These are phyloP conservation scores for Durusdinium trenchii DNA, from an alignment of 73 alveolate genomes.

Conservation along the genomic window DNA sequence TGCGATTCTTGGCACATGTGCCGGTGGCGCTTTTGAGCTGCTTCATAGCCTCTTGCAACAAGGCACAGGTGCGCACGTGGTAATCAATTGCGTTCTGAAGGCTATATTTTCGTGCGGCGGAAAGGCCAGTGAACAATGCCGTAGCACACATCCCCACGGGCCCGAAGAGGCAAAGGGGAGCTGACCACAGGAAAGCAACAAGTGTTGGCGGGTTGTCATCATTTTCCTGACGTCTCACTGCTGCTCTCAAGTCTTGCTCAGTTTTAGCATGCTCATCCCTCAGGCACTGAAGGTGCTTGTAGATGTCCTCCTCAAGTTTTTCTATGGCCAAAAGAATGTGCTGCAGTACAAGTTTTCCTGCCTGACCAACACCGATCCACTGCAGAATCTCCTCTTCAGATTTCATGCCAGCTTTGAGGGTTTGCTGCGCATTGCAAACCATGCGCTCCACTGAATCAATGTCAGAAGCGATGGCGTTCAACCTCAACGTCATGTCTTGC, in stretches of 20 bases:
- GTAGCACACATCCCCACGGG: no score
- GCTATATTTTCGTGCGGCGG: no score
- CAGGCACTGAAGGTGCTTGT: neutral
- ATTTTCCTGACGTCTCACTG: neutral
- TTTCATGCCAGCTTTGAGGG: neutral
- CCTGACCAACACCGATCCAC: constrained; percentile 2
- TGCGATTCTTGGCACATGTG: no score
- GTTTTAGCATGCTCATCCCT: neutral
- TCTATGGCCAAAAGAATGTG: neutral
- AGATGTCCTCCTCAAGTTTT: neutral
- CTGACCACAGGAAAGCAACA: no score
- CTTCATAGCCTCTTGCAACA: no score
- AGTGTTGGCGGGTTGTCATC: no score
- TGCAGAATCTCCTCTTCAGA: neutral
- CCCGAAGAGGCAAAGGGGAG: no score
- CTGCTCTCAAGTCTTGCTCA: neutral
- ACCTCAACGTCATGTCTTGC: neutral
- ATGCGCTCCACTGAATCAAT: neutral
- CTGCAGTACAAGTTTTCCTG: neutral
- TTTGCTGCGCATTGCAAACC: neutral
- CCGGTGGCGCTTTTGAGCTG: no score
- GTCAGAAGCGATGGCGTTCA: neutral
- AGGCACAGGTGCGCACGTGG: no score
- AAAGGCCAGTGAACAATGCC: no score
- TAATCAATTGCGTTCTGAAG: no score